Percentiles rank a stretch among this genome's conserved stretches.
Evolutionary conservation across 768 basidiomycete species (phyloP).

Genomic region (Lactarius deliciosus): DNA sequence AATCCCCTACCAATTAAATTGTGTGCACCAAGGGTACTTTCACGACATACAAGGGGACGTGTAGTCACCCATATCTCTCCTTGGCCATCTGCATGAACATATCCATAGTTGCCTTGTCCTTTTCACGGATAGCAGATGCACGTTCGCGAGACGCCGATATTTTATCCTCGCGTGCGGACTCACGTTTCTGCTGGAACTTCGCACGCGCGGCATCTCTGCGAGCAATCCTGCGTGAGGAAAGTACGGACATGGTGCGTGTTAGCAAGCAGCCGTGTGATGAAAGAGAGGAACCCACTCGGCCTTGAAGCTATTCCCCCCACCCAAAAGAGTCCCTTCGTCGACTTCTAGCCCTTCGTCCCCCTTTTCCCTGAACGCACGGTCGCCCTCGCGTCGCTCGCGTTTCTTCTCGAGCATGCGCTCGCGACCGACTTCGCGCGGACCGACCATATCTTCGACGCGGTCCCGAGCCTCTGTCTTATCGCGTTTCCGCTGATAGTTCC

Average conservation of each 20-base stretch:
- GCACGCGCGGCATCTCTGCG: constrained; percentile 69
- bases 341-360: constrained; percentile 79
- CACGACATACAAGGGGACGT: not conserved
- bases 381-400: constrained; percentile 64
- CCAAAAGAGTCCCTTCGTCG: constrained; percentile 77
- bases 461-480: constrained; percentile 66
- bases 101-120: constrained; percentile 92
- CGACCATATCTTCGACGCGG: constrained; percentile 71
- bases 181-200: constrained; percentile 56
- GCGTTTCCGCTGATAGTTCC: constrained; percentile 61
- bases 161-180: constrained; percentile 47
- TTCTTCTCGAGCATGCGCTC: constrained; percentile 91
- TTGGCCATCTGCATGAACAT: constrained; percentile 95
- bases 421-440: constrained; percentile 76
- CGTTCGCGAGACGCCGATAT: constrained; percentile 57
- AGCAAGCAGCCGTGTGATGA: not conserved
- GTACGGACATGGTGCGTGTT: constrained; percentile 1
- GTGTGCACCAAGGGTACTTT: not conserved
- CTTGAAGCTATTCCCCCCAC: constrained; percentile 79
- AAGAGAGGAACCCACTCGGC: constrained; percentile 54
- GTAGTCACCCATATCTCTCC: constrained; percentile 67
- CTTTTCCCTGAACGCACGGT: constrained; percentile 66
- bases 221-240: constrained; percentile 53
- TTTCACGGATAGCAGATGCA: constrained; percentile 61
- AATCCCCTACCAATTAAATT: not conserved